Conservation (phyloP, 306 rosid genomes). For the Gillenia trifoliata region DNA sequence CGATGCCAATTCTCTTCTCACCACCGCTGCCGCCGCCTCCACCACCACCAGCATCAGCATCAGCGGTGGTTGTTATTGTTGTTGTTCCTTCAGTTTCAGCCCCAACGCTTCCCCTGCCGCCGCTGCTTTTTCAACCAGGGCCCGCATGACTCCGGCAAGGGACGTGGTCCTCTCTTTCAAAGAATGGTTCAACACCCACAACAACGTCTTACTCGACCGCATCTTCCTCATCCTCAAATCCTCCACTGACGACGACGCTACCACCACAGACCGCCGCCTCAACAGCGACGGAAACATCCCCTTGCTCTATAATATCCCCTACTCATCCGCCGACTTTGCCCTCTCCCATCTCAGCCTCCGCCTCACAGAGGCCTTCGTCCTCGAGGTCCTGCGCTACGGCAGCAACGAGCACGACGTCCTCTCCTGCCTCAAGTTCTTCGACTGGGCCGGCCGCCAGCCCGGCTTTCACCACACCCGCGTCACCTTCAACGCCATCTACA, state of each 20-base stretch:
- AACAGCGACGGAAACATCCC: conserved; percentile 8
- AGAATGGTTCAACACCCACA: conserved; percentile 47
- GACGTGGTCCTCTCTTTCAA: conserved; percentile 41
- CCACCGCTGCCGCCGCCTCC: not conserved
- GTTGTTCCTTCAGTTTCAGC: not conserved
- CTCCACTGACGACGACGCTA: not conserved
- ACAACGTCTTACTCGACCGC: conserved; percentile 21
- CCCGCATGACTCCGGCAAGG: not conserved
- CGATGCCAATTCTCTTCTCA: not conserved
- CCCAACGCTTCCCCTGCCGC: not conserved
- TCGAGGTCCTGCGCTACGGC: conserved; percentile 50
- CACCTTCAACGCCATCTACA: conserved; percentile 55
- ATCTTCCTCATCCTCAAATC: conserved; percentile 47
- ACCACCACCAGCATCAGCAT: not conserved
- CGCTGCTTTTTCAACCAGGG: not conserved
- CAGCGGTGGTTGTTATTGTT: too few relatives aligned
- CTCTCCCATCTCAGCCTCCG: conserved; percentile 51
- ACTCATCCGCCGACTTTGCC: conserved; percentile 28
- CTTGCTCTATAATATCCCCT: not conserved
- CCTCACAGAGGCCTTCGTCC: conserved; percentile 44
- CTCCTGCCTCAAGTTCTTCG: conserved; percentile 77
- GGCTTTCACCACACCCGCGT: conserved; percentile 54
- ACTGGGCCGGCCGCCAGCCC: conserved; percentile 81
- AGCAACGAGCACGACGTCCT: conserved; percentile 33
- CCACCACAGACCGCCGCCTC: not conserved